Percentiles rank a stretch among this genome's conserved stretches.
These are phyloP conservation scores for Thraustochytrium sp. DNA, from an alignment of 352 stramenopile genomes.

Conservation along the genomic window DNA sequence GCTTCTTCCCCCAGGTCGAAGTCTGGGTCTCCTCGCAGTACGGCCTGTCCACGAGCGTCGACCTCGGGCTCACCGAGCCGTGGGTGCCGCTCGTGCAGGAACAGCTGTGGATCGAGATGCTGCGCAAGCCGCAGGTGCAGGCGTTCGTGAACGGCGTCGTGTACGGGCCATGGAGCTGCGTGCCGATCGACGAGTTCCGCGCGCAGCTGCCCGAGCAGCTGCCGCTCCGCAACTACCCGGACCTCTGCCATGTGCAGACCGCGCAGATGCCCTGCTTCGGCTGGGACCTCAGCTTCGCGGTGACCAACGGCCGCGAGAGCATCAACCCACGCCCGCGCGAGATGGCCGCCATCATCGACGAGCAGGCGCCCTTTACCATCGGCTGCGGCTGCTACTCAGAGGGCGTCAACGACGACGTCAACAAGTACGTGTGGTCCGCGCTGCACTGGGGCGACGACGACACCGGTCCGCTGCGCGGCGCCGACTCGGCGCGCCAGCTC, in stretches of 20 bases:
- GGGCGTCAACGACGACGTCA: slow-evolving; percentile 40
- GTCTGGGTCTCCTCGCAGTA: slow-evolving; percentile 40
- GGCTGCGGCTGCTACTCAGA: slow-evolving; percentile 35
- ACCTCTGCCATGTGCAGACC: slow-evolving; percentile 37
- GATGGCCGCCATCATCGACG: slow-evolving; percentile 35
- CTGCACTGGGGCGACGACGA: slow-evolving; percentile 19
- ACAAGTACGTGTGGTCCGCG: slow-evolving; percentile 34
- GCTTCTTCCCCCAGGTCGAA: background rate
- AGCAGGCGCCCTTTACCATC: slow-evolving; percentile 33
- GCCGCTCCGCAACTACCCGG: slow-evolving; percentile 36
- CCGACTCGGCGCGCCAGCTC: background rate
- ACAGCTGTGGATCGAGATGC: slow-evolving; percentile 37
- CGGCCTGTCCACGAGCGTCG: slow-evolving; percentile 24
- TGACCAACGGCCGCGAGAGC: slow-evolving; percentile 37
- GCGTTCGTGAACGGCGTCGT: slow-evolving; percentile 22
- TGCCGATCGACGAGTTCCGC: slow-evolving; percentile 25
- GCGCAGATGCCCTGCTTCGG: background rate
- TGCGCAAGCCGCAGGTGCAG: background rate
- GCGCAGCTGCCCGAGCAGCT: background rate
- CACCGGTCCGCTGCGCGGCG: background rate
- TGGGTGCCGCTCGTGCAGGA: slow-evolving; percentile 35
- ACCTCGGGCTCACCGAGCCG: slow-evolving; percentile 27
- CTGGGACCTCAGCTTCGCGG: slow-evolving; percentile 31
- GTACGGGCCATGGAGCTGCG: slow-evolving; percentile 32
- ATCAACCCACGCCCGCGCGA: slow-evolving; percentile 31